A percentile compares a stretch with the other conserved stretches of the same genome.
Conservation (phyloP, 176 grass and related monocot species). For the Musa beccarii region DNA sequence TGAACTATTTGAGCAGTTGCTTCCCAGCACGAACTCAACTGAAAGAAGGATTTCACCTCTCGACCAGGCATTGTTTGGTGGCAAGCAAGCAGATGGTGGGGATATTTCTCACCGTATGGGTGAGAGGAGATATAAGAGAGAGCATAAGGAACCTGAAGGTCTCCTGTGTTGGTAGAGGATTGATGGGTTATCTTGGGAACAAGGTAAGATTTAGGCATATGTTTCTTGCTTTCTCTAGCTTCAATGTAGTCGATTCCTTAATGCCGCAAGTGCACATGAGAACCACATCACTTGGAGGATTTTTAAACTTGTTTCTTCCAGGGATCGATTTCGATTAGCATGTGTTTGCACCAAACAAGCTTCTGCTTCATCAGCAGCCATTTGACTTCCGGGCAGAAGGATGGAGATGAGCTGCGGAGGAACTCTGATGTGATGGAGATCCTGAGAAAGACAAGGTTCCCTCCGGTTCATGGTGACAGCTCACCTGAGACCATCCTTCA, state of each 20-base stretch:
- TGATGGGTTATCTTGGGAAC: constrained; percentile 92
- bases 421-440: constrained; percentile 94
- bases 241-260: too few species aligned
- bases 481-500: constrained; percentile 85
- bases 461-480: constrained; percentile 70
- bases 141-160: constrained; percentile 82
- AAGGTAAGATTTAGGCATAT: constrained; percentile 41
- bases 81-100: constrained; percentile 99
- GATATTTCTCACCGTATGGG: constrained; percentile 90
- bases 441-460: constrained; percentile 86
- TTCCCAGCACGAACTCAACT: constrained; percentile 1
- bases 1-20: constrained; percentile 57
- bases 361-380: constrained; percentile 99
- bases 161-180: constrained; percentile 68
- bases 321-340: constrained; percentile 99
- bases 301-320: constrained; percentile 28
- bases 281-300: neutral
- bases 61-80: constrained; percentile 61
- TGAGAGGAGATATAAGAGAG: constrained; percentile 58
- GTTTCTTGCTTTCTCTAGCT: neutral
- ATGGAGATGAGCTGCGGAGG: constrained; percentile 73
- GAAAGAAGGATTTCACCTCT: too few species aligned
- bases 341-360: constrained; percentile 99
- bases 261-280: neutral
- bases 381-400: constrained; percentile 97